Conservation (phyloP, 2,329 filamentous ascomycete genomes). For the Furcasterigmium sp. region DNA sequence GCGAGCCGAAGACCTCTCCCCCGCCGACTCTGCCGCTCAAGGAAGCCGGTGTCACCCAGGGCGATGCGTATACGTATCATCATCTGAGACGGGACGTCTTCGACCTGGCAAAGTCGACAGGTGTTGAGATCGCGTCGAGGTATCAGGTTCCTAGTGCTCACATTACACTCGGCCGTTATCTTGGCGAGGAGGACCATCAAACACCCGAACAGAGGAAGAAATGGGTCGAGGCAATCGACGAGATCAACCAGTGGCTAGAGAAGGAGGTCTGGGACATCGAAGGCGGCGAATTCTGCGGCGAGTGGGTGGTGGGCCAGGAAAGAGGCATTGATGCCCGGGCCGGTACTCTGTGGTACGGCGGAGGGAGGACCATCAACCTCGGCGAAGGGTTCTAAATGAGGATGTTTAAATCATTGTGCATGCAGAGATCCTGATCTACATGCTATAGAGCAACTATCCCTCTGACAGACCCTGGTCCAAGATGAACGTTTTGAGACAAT, state of each 20-base stretch:
- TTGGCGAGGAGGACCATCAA: constrained; percentile 60
- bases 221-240: constrained; percentile 69
- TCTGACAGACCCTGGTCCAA: no score
- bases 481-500: no score
- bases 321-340: constrained; percentile 70
- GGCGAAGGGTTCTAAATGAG: constrained; percentile 52
- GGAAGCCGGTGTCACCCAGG: constrained; percentile 31
- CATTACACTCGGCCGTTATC: constrained; percentile 79
- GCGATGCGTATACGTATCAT: constrained; percentile 79
- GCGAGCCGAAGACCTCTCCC: constrained; percentile 44
- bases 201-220: constrained; percentile 50
- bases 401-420: no score
- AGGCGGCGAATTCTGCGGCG: constrained; percentile 44
- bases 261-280: constrained; percentile 61
- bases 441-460: no score
- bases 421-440: no score
- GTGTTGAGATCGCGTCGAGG: constrained; percentile 67
- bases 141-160: constrained; percentile 90
- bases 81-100: constrained; percentile 81
- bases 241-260: constrained; percentile 71
- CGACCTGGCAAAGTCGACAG: constrained; percentile 51
- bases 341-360: constrained; percentile 83
- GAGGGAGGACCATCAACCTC: constrained; percentile 62
- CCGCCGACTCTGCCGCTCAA: constrained; percentile 30
- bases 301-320: constrained; percentile 87